These are phyloP conservation scores for Eimeria tenella DNA, from an alignment of 169 alveolate genomes.

Conservation along the genomic window DNA sequence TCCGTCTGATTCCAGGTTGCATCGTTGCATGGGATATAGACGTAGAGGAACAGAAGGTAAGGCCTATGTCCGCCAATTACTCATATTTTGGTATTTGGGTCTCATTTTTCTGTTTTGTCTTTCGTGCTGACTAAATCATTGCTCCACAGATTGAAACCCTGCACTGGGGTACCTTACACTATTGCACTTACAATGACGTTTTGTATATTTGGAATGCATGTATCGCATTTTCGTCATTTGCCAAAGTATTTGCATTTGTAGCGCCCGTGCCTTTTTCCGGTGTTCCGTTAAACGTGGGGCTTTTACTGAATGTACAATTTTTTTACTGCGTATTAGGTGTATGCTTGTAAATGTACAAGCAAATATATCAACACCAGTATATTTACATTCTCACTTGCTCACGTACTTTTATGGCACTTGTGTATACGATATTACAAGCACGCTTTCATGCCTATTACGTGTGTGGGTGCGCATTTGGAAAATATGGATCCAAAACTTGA, in stretches of 20 bases:
- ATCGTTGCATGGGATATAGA: constrained; percentile 86
- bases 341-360: too few species aligned
- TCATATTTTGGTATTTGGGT: too few species aligned
- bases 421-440: neutral
- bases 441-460: too few species aligned
- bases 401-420: neutral
- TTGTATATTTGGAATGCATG: neutral
- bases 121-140: neutral
- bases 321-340: too few species aligned
- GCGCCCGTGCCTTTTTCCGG: too few species aligned
- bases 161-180: neutral
- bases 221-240: too few species aligned
- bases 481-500: neutral
- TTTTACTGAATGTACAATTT: too few species aligned
- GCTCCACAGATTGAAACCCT: neutral
- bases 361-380: neutral
- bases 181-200: too few species aligned
- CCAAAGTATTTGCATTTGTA: too few species aligned
- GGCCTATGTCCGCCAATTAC: too few species aligned
- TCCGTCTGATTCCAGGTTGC: constrained; percentile 73
- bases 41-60: constrained; percentile 83
- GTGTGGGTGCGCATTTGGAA: too few species aligned
- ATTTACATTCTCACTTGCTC: neutral
- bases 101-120: neutral
- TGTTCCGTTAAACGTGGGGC: too few species aligned